A percentile compares a stretch with the other conserved stretches of the same genome.
phyloP scores from a whole-genome alignment of 2,329 filamentous ascomycete species.

The Fusarium dlaminii region DNA sequence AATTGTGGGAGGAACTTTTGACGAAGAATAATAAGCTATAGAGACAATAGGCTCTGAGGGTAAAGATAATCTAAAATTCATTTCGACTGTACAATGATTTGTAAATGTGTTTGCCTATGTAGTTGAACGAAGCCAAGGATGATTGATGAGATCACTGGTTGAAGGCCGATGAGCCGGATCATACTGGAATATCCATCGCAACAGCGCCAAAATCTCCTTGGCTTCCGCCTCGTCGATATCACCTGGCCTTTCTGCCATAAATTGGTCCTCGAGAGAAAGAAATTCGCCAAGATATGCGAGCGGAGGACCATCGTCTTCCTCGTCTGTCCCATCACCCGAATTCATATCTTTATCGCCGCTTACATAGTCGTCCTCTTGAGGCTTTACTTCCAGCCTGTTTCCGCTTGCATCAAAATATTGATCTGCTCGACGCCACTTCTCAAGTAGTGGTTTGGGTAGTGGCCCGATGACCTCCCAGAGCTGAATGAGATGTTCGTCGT shows the following conservation, averaged over 20 bases:
- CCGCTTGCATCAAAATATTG: neutral
- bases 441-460: neutral
- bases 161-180: neutral
- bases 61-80: fast-evolving
- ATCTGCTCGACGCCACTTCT: neutral
- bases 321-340: neutral
- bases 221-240: neutral
- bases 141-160: neutral
- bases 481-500: neutral
- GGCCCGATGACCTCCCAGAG: neutral
- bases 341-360: neutral
- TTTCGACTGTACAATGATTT: fast-evolving
- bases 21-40: neutral
- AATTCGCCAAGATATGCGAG: neutral
- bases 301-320: neutral
- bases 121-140: neutral
- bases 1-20: neutral
- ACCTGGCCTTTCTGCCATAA: neutral
- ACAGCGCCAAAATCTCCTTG: neutral
- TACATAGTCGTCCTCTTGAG: neutral
- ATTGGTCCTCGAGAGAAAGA: neutral
- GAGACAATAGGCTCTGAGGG: fast-evolving
- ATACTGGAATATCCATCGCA: neutral
- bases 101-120: fast-evolving
- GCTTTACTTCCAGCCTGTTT: neutral